A percentile compares a stretch with the other conserved stretches of the same genome.
phyloP scores from a whole-genome alignment of 2,329 filamentous ascomycete species.

The Colletotrichum incanum region DNA sequence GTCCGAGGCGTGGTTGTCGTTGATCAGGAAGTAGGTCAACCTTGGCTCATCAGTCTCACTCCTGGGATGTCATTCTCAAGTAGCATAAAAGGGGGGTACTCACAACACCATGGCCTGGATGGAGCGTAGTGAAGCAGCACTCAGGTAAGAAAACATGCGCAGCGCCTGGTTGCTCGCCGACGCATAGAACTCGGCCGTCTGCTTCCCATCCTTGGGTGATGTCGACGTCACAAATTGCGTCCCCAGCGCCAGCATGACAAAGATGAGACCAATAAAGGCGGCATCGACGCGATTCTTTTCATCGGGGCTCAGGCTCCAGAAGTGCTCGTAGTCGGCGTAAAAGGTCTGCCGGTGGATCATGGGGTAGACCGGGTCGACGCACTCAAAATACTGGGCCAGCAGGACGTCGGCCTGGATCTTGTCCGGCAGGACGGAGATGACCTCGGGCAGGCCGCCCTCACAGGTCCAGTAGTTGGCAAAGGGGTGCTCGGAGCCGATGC shows the following conservation, averaged over 20 bases:
- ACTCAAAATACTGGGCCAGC: constrained; percentile 75
- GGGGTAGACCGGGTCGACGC: constrained; percentile 85
- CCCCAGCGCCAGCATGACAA: constrained; percentile 83
- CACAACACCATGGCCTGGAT: constrained; percentile 85
- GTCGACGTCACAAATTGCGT: constrained; percentile 81
- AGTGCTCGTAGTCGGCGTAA: constrained; percentile 83
- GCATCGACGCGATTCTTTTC: constrained; percentile 77
- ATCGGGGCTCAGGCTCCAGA: constrained; percentile 74
- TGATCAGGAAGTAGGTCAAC: constrained; percentile 87
- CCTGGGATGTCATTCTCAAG: neutral
- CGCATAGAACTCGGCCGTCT: constrained; percentile 86
- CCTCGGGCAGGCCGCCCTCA: constrained; percentile 81
- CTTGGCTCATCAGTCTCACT: constrained; percentile 13
- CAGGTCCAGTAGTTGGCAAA: constrained; percentile 91
- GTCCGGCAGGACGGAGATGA: constrained; percentile 81
- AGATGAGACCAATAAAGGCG: constrained; percentile 80
- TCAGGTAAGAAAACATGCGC: constrained; percentile 83
- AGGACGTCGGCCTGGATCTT: constrained; percentile 84
- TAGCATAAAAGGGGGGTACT: neutral
- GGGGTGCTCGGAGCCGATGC: constrained; percentile 83
- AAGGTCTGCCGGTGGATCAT: constrained; percentile 84
- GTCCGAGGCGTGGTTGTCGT: constrained; percentile 87
- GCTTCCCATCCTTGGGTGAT: constrained; percentile 74
- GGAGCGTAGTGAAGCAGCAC: constrained; percentile 79
- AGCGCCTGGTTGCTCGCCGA: constrained; percentile 85